Conservation (phyloP, 805 yeast species). For the Allodekkera sacchari region DNA sequence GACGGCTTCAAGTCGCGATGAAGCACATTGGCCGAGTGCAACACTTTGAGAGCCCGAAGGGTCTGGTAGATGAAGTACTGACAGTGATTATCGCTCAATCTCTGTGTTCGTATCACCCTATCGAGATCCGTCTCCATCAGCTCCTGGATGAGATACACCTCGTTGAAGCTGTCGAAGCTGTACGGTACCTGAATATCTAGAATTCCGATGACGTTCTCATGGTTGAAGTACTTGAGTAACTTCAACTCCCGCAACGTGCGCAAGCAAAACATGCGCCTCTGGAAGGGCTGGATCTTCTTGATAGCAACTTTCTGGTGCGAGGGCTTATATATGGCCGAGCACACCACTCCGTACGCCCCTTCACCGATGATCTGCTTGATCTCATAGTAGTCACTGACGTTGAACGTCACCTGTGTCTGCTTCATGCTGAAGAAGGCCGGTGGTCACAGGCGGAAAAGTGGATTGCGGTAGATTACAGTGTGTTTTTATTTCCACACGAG, state of each 20-base stretch:
- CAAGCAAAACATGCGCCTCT: slow-evolving; percentile 78
- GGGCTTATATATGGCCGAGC: slow-evolving; percentile 83
- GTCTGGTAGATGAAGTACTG: slow-evolving; percentile 93
- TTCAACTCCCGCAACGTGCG: slow-evolving; percentile 87
- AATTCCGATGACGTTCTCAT: slow-evolving; percentile 86
- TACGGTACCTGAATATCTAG: slow-evolving; percentile 85
- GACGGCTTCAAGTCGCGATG: slow-evolving; percentile 92
- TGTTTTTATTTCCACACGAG: too few species aligned
- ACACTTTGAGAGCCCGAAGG: slow-evolving; percentile 77
- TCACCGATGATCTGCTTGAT: slow-evolving; percentile 83
- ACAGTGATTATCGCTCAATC: slow-evolving; percentile 82
- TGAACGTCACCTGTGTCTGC: slow-evolving; percentile 44
- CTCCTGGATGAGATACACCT: slow-evolving; percentile 83
- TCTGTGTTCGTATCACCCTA: slow-evolving; percentile 73
- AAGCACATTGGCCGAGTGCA: slow-evolving; percentile 89
- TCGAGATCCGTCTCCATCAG: slow-evolving; percentile 85
- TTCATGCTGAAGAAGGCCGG: too few species aligned
- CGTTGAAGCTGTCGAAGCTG: slow-evolving; percentile 66
- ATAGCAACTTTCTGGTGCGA: slow-evolving; percentile 88
- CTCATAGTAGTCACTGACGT: slow-evolving; percentile 82
- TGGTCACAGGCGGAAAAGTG: too few species aligned
- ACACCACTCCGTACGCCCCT: slow-evolving; percentile 94
- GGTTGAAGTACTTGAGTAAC: slow-evolving; percentile 80
- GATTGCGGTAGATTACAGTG: too few species aligned
- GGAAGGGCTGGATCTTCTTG: slow-evolving; percentile 90